Evolutionary conservation across 345 rosid genomes (phyloP), one percentile per base, ranked within the genome.

Genomic region (Tarenaya hassleriana): DNA sequence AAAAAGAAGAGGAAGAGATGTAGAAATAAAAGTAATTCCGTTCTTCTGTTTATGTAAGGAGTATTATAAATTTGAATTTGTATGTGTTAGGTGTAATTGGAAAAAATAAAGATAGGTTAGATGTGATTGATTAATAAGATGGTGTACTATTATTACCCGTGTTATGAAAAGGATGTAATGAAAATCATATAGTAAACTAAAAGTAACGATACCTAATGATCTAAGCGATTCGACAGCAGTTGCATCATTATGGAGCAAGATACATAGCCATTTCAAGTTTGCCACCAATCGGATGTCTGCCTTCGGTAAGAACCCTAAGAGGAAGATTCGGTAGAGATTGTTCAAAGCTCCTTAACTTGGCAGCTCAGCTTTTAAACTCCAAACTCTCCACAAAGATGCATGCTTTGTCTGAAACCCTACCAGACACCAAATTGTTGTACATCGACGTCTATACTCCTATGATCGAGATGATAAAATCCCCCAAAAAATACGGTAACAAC

Each of bases 201-300:
- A 10, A 31, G 34, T 16, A 5, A 50, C n/a, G n/a, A n/a, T n/a
- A n/a, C n/a, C n/a, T n/a, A 38, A 48, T 16, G 20, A 44, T n/a
- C 47, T 38, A 41, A n/a, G n/a, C 18, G 34, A 33, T 14, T 47
- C 35, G 18, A 50, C 65, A 85, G 89, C 85, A 74, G 24, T 70
- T 85, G 0, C 61, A 74, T 41, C 67, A 55, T 42, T 7, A 73
- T 0, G 95, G 95, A 53, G 88, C 78, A 24, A 73, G 81, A 50
- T 81, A 70, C 16, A 76, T 83, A 16, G 84, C 59, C 39, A 68
- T 81, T 6, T 0, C 79, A 0, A 58, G 84, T 39, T 15, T 72
- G 59, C 79, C 88, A 5, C 82, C 84, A 27, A 41, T 83, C 10
- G 95, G 97, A 10, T 83, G 95, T 40, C 33, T 75, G 41, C 88